Evolutionary conservation across 768 basidiomycete genomes (phyloP), one percentile per base, ranked within the genome.

Genomic region (Boletus subcaerulescens): DNA sequence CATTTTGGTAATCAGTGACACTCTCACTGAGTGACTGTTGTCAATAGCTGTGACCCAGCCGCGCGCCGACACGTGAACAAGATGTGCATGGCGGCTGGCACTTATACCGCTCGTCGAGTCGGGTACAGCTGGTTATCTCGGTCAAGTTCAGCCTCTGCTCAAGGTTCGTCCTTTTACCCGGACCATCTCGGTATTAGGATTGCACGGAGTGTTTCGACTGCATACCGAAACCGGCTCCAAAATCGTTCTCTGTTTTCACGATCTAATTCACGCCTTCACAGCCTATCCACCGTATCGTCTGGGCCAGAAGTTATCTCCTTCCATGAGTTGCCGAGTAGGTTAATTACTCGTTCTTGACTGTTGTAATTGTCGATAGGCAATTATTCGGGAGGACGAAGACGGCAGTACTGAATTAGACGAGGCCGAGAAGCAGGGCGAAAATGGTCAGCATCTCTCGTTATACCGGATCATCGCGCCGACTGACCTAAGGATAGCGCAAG

Each of bases 201-300:
- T 76, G 77, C 26, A 91, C 92, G 2, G 95, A 98, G 66, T 99
- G 97, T 72, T 98, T 95, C 65, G 95, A 98, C 65, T 99, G 97
- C 62, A 80, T 91, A n/a, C 83, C 88, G 5, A 98, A 98, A 68
- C 87, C 88, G 0, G 89, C 90, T 0, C 93, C 94, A 0, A 98
- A 94, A 68, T 89, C 92, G 0, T 98, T 93, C 67, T 95, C 97
- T 0, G 95, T 98, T 11, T 99, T 96, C 70, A 98, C 97, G 0
- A 98, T 99, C 60, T 86, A 95, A 38, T 93, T 93, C 3, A 98
- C 96, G 1, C 97, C 97, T 0, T 92, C 89, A 53, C 95, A 96
- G 60, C 93, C 97, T 0, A 97, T 98, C 48, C 97, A 98, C 65
- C 98, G 96, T 65, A 98, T 99, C 45, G 95, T 98, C 3, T 99